Evolutionary conservation across 805 yeast genomes (phyloP).

Genomic region (Metschnikowia rubicola): DNA sequence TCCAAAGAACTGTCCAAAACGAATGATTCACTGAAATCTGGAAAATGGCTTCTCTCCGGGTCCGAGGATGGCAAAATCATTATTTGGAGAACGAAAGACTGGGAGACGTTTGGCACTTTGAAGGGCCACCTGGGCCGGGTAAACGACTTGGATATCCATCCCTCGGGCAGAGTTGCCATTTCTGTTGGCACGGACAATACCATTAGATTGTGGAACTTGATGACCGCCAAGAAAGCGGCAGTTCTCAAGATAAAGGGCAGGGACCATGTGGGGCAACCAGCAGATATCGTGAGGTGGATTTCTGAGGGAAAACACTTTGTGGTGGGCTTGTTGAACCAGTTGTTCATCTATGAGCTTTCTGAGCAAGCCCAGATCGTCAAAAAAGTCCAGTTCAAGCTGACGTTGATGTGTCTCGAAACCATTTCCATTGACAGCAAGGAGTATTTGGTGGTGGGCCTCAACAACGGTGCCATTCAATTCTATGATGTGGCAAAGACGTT

Average conservation of each 20-base stretch:
- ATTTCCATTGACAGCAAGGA: conserved; percentile 45
- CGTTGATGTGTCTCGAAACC: conserved; percentile 68
- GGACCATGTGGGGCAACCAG: conserved; percentile 63
- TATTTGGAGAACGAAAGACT: conserved; percentile 93
- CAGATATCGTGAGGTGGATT: conserved; percentile 67
- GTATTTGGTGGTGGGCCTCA: conserved; percentile 63
- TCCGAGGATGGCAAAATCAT: conserved; percentile 87
- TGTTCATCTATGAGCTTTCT: conserved; percentile 62
- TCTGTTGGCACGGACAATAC: conserved; percentile 85
- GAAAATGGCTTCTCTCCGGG: conserved; percentile 88
- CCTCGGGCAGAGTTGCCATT: conserved; percentile 84
- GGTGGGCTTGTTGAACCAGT: conserved; percentile 66
- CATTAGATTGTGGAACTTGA: conserved; percentile 87
- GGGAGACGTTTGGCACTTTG: conserved; percentile 87
- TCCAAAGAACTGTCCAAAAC: conserved; percentile 43
- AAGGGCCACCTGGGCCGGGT: conserved; percentile 87
- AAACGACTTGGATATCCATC: conserved; percentile 85
- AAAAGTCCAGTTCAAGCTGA: conserved; percentile 49
- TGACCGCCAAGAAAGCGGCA: conserved; percentile 95
- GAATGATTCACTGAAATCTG: conserved; percentile 38
- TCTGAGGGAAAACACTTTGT: conserved; percentile 64
- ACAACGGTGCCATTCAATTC: conserved; percentile 68
- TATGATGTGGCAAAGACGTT: conserved; percentile 34
- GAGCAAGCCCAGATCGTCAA: conserved; percentile 52
- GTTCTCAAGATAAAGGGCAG: conserved; percentile 66